phyloP scores from a whole-genome alignment of 2,329 filamentous ascomycete genomes.

The Simplicillium aogashimaense region DNA sequence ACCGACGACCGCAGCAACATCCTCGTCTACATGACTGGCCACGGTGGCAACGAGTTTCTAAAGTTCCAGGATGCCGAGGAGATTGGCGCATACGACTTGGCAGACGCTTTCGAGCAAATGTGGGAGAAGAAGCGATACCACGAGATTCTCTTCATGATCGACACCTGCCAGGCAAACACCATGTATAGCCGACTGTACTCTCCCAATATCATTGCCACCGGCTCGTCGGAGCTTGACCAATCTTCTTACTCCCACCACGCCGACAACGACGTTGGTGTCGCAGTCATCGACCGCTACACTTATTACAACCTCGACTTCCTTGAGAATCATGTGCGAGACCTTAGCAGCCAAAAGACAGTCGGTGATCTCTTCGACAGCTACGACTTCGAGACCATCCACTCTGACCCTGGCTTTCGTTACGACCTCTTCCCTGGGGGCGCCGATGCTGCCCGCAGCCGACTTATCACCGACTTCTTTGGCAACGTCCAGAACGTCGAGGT shows the following conservation, averaged over 20 bases:
- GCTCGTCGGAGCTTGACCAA: conserved; percentile 91
- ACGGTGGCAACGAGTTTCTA: conserved; percentile 93
- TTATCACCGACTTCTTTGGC: conserved; percentile 95
- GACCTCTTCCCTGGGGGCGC: conserved; percentile 89
- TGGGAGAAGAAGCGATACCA: conserved; percentile 98
- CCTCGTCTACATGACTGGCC: conserved; percentile 97
- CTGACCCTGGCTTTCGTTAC: conserved; percentile 82
- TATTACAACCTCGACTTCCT: conserved; percentile 98
- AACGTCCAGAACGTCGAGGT: conserved; percentile 97
- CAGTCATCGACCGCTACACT: conserved; percentile 96
- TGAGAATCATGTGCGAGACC: conserved; percentile 78
- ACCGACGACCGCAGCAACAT: conserved; percentile 97
- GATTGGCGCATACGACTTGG: conserved; percentile 90
- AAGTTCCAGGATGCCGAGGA: conserved; percentile 99
- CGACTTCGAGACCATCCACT: conserved; percentile 90
- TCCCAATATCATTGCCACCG: conserved; percentile 94
- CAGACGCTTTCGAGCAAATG: conserved; percentile 98
- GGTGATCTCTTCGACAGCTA: conserved; percentile 96
- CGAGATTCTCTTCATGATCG: conserved; percentile 99
- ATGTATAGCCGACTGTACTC: conserved; percentile 99
- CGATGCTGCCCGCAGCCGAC: conserved; percentile 61
- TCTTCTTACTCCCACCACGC: conserved; percentile 97
- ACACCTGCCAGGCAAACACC: conserved; percentile 98
- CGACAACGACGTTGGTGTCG: conserved; percentile 94
- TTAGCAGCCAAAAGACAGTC: conserved; percentile 78